A percentile compares a stretch with the other conserved stretches of the same genome.
These are phyloP conservation scores for Escallonia herrerae DNA, from an alignment of 129 eudicot species.

Conservation along the genomic window DNA sequence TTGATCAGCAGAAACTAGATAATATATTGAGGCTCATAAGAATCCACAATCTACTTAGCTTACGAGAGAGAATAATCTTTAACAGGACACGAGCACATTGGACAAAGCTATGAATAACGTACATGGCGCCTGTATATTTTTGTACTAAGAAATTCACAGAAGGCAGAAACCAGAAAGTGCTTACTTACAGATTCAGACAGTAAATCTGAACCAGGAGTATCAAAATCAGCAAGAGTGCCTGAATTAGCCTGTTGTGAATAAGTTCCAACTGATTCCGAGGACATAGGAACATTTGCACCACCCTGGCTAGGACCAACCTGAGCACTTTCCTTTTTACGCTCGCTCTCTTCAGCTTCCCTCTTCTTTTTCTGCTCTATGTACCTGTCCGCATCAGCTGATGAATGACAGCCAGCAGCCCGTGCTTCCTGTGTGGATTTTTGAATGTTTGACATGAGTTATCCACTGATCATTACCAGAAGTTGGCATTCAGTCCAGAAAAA, in stretches of 20 bases:
- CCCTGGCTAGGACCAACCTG: slow-evolving; percentile 1
- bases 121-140: background rate
- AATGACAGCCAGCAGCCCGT: slow-evolving; percentile 51
- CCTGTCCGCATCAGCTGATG: slow-evolving; percentile 42
- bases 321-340: slow-evolving; percentile 24
- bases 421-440: slow-evolving; percentile 37
- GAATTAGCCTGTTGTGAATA: slow-evolving; percentile 32
- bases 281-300: slow-evolving; percentile 20
- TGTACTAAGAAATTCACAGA: no score
- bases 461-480: no score
- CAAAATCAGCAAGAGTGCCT: slow-evolving; percentile 17
- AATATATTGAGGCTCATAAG: no score
- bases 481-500: no score
- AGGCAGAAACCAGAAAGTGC: background rate
- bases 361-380: slow-evolving; percentile 39
- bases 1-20: no score
- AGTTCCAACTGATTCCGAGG: slow-evolving; percentile 26
- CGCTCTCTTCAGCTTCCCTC: slow-evolving; percentile 41
- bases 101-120: no score
- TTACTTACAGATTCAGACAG: slow-evolving; percentile 54
- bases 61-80: no score
- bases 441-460: background rate
- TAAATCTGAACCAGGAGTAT: slow-evolving; percentile 30
- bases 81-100: no score
- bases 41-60: no score